phyloP scores from a whole-genome alignment of 805 yeast genomes.

The Candida methanosorbosa region DNA sequence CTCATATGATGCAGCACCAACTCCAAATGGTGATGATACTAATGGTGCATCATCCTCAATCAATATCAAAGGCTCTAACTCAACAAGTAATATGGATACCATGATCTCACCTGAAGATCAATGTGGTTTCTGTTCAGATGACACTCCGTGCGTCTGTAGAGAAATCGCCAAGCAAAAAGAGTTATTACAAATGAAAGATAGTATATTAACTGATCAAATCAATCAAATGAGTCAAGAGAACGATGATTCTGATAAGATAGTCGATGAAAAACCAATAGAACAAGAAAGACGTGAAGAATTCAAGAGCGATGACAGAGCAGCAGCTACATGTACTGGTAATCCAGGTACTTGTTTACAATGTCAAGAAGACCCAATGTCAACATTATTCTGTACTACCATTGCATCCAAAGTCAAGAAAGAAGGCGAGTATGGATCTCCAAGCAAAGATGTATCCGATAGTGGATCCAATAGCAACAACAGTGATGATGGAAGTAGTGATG shows the following conservation, averaged over 20 bases:
- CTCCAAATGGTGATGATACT: too few relatives aligned
- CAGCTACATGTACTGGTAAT: constrained; percentile 64
- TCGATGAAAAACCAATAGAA: not conserved
- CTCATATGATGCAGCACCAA: constrained; percentile 1
- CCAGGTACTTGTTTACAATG: constrained; percentile 86
- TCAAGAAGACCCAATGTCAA: constrained; percentile 79
- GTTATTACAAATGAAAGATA: constrained; percentile 13
- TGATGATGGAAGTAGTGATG: not conserved
- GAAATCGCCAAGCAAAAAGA: constrained; percentile 53
- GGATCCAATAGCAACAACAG: too few relatives aligned
- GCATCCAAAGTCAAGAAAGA: constrained; percentile 29
- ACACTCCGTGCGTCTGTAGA: constrained; percentile 85
- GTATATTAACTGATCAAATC: constrained; percentile 11
- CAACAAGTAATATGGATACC: constrained; percentile 32
- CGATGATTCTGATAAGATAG: not conserved
- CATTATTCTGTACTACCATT: constrained; percentile 79
- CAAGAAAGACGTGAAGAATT: not conserved
- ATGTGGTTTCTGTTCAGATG: constrained; percentile 93
- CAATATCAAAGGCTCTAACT: constrained; percentile 8
- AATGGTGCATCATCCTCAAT: constrained; percentile 2
- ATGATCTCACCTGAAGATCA: constrained; percentile 42
- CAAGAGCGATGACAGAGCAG: constrained; percentile 2
- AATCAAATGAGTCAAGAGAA: constrained; percentile 3
- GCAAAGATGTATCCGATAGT: too few relatives aligned
- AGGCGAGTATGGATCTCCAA: not conserved